Percentiles rank a stretch among this genome's conserved stretches.
These are phyloP conservation scores for Boletus barrowsii DNA, from an alignment of 768 basidiomycete species.

Conservation along the genomic window DNA sequence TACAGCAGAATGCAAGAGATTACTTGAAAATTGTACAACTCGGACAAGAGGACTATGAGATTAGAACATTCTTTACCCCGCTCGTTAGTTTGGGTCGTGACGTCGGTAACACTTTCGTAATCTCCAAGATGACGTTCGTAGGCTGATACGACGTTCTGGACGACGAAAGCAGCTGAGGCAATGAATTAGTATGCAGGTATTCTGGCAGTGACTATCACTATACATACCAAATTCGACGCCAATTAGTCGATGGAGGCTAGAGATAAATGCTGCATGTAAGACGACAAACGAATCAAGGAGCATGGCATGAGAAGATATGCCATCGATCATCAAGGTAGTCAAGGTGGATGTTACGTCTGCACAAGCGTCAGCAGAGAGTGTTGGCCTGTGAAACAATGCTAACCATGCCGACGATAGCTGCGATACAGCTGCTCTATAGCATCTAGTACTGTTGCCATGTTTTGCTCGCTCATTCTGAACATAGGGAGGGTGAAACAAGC, in stretches of 20 bases:
- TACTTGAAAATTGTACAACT: constrained; percentile 95
- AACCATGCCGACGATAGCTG: constrained; percentile 75
- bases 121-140: constrained; percentile 61
- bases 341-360: constrained; percentile 80
- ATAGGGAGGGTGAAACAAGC: background rate
- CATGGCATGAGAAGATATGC: constrained; percentile 76
- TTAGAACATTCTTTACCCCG: constrained; percentile 88
- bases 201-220: background rate
- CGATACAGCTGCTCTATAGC: constrained; percentile 76
- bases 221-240: constrained; percentile 87
- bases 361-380: constrained; percentile 6
- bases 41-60: constrained; percentile 80
- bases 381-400: constrained; percentile 11
- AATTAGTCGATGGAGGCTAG: constrained; percentile 73
- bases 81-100: constrained; percentile 31
- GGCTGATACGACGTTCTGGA: constrained; percentile 64
- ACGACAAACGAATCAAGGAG: constrained; percentile 88
- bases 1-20: constrained; percentile 87
- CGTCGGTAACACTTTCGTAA: constrained; percentile 15
- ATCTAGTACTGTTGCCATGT: constrained; percentile 70
- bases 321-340: constrained; percentile 71
- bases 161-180: constrained; percentile 70
- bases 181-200: background rate
- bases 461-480: constrained; percentile 86
- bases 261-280: constrained; percentile 81